A percentile compares a stretch with the other conserved stretches of the same genome.
phyloP scores from a whole-genome alignment of 73 alveolate species.

The Effrenium voratum region DNA sequence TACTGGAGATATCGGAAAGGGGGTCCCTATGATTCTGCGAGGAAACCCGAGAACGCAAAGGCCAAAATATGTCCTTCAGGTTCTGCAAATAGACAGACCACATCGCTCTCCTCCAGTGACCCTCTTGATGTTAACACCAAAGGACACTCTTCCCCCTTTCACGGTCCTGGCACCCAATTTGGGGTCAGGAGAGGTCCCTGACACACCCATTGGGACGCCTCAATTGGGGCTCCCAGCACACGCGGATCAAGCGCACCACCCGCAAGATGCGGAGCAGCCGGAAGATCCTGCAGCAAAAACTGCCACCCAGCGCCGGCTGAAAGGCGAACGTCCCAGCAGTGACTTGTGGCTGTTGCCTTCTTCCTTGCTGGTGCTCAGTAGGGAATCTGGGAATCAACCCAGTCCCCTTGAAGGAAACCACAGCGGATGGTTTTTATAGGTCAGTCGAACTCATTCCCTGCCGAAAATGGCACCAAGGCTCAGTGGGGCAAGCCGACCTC shows the following conservation, averaged over 20 bases:
- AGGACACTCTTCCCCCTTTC: not conserved
- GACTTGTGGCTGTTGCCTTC: not conserved
- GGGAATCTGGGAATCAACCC: not conserved
- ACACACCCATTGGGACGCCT: not conserved
- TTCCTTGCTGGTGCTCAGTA: too few relatives aligned
- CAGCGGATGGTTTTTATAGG: not conserved
- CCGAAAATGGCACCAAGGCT: too few relatives aligned
- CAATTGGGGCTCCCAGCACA: not conserved
- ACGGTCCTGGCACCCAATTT: not conserved
- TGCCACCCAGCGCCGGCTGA: too few relatives aligned
- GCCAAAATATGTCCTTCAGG: not conserved
- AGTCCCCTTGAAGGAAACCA: not conserved
- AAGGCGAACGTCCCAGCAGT: not conserved
- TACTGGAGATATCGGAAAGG: not conserved
- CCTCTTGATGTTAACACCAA: not conserved
- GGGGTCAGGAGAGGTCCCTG: not conserved
- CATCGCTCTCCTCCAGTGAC: not conserved
- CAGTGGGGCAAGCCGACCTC: too few relatives aligned
- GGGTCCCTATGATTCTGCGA: not conserved
- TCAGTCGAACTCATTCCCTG: not conserved
- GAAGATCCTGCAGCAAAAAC: constrained; percentile 28
- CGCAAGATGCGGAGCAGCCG: constrained; percentile 79
- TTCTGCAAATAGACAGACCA: not conserved
- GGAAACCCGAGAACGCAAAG: not conserved
- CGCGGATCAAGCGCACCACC: constrained; percentile 57